Evolutionary conservation across 2,329 filamentous ascomycete species (phyloP), one percentile per base, ranked within the genome.

Genomic region (Septoria linicola): DNA sequence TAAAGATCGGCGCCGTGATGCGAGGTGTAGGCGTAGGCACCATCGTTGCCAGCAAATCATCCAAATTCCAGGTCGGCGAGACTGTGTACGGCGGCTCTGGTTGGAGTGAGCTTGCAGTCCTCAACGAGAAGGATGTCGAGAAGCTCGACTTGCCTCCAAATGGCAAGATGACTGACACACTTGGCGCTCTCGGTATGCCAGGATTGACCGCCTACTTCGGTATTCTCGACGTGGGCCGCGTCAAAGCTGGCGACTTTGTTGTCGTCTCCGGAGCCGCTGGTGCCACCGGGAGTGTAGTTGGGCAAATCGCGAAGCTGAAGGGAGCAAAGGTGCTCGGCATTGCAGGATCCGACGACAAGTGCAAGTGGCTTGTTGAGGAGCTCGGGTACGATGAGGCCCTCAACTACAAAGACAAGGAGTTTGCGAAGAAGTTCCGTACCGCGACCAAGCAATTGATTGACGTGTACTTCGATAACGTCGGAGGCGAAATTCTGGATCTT

Each of bases 191-290:
- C 4, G 87, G 87, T 10, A 72, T 82, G 68, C 88, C 86, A 0
- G 85, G 85, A 2, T 61, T 90, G 55, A 91, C 88, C 0, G 87
- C 87, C 1, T 91, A 88, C 71, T 87, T 88, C 57, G 87, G 88
- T 16, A 80, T 91, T 66, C 68, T 80, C 23, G 79, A 86, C 49
- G 80, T 91, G 39, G 87, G 81, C 2, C 73, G 85, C 49, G 80
- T 85, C 34, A 82, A 84, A 67, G 68, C 78, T 1, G 86, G 86
- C 3, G 85, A 91, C 58, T 83, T 85, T 3, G 87, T 92, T 1
- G 85, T 91, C 6, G 84, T 92, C 0, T 87, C 82, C 7, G 87
- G 86, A 5, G 88, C 88, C 1, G 88, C 88, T 0, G 88, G 88
- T 2, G 88, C 87, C 0, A 91, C 88, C 0, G 88, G 88, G 1